phyloP scores from a whole-genome alignment of 352 stramenopile species.

The Phytophthora sp. region DNA sequence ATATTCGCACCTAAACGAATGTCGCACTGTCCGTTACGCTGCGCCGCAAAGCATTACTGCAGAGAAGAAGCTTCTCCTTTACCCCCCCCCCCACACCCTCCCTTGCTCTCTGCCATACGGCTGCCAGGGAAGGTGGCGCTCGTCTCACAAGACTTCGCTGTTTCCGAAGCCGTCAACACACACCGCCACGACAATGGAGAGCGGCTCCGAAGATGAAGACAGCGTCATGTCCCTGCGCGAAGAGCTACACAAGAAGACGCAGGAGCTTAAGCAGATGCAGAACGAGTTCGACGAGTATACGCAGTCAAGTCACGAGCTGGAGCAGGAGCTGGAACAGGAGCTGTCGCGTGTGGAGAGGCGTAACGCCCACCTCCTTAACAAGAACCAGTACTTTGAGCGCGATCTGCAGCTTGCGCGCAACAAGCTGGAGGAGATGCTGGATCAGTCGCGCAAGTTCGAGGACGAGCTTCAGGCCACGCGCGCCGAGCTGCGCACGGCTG shows the following conservation, averaged over 20 bases:
- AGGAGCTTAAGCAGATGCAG: conserved; percentile 73
- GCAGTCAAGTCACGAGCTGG: conserved; percentile 81
- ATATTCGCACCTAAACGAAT: conserved; percentile 18
- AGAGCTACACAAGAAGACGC: conserved; percentile 59
- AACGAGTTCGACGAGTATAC: conserved; percentile 85
- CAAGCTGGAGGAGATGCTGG: conserved; percentile 62
- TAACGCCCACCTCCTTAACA: conserved; percentile 47
- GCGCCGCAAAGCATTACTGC: conserved; percentile 13
- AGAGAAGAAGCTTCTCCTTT: conserved; percentile 32
- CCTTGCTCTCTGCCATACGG: conserved; percentile 21
- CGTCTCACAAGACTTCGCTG: conserved; percentile 12
- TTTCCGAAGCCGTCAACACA: not conserved
- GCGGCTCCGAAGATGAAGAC: conserved; percentile 42
- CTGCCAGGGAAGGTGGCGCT: not conserved
- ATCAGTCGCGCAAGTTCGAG: conserved; percentile 60
- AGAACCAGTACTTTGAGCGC: conserved; percentile 58
- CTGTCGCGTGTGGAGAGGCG: conserved; percentile 66
- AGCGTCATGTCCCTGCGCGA: conserved; percentile 44
- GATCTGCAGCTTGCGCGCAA: conserved; percentile 54
- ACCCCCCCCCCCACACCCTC: not conserved
- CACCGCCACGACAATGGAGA: conserved; percentile 29
- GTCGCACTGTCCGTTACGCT: conserved; percentile 9
- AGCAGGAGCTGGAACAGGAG: conserved; percentile 80
- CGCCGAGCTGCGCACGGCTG: conserved; percentile 43
- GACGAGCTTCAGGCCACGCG: conserved; percentile 54